These are phyloP conservation scores for Brachypodium distachyon DNA, from an alignment of 202 grass and related monocot genomes.

Conservation along the genomic window DNA sequence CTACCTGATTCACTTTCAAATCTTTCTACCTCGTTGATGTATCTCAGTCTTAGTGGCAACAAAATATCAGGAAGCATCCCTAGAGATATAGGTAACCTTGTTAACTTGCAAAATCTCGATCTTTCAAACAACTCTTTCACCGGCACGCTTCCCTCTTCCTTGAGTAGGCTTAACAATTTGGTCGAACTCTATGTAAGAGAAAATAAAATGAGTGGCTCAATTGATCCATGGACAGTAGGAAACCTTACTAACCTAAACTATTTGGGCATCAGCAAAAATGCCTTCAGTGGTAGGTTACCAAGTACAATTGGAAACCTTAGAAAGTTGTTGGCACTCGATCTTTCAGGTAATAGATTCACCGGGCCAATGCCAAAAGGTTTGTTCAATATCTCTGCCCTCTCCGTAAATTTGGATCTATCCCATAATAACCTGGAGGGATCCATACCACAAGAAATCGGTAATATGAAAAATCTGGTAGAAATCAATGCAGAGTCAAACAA, in stretches of 20 bases:
- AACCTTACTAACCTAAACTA: too few species aligned
- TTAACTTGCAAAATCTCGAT: neutral
- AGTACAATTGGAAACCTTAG: too few species aligned
- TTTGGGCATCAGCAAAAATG: too few species aligned
- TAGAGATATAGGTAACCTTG: neutral
- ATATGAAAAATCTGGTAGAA: neutral
- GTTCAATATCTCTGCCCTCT: neutral
- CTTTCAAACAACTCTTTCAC: neutral
- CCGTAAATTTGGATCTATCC: neutral
- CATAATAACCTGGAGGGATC: neutral
- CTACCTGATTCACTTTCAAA: conserved; percentile 4
- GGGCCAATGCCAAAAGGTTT: neutral
- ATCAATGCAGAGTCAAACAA: neutral
- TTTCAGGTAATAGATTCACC: too few species aligned
- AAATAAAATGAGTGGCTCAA: too few species aligned
- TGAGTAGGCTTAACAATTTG: conserved; percentile 2
- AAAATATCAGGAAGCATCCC: conserved; percentile 5
- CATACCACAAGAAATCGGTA: conserved; percentile 2
- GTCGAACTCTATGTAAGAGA: too few species aligned
- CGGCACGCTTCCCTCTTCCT: neutral
- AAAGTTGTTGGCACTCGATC: too few species aligned
- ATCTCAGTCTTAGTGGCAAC: neutral
- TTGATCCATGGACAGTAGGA: too few species aligned
- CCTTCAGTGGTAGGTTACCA: too few species aligned
- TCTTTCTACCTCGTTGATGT: neutral